Percentiles rank a stretch among this genome's conserved stretches.
phyloP scores from a whole-genome alignment of 306 rosid genomes.

The Prunus persica region Prunus_persica_NCBIv2 NC_034009.1:10099501-10100000 shows the following conservation, averaged over 20 bases:
- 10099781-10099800: too few species aligned
- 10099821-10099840: too few species aligned
- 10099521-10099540: background rate
- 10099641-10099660: background rate
- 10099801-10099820: too few species aligned
- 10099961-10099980: background rate
- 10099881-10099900: background rate
- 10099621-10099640: background rate
- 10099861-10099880: background rate
- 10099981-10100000: background rate
- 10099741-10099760: too few species aligned
- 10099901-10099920: background rate
- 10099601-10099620: background rate
- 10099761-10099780: too few species aligned
- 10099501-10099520: background rate
- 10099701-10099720: too few species aligned
- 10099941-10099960: background rate
- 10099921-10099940: constrained; percentile 1
- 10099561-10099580: background rate
- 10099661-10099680: too few species aligned
- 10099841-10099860: background rate
- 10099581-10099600: background rate
- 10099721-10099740: too few species aligned
- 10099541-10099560: background rate
- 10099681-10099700: too few species aligned